Evolutionary conservation across 2,329 filamentous ascomycete genomes (phyloP), one percentile per base, ranked within the genome.

Genomic region (Canariomyces notabilis): DNA sequence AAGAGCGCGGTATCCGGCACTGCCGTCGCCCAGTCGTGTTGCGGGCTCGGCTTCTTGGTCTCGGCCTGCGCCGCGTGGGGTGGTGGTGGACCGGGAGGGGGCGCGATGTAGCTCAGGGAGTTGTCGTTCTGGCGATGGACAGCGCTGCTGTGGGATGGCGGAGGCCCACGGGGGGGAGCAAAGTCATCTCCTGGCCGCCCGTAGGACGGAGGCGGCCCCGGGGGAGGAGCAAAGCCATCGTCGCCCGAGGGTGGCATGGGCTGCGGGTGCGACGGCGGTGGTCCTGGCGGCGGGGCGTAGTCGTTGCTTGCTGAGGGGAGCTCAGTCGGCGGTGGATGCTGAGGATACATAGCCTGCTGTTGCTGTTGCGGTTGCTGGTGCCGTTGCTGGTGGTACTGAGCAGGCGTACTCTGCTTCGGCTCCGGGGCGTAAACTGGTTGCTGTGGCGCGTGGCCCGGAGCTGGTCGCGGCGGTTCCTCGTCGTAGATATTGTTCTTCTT

Each of bases 1-100:
- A 89, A 78, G 8, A 86, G 73, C 1, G 83, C 73, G 1, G 80
- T 88, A 62, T 89, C 85, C 0, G 85, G 84, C 1, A 89, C 83
- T 3, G 82, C 77, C 6, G 75, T 60, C 54, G 82, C 73, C 86
- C 86, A 89, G 65, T 86, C 80, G 61, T 89, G 84, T 55, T 80
- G 62, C 4, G 54, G 50, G 37, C 59, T 56, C 29, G 42, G 23
- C 26, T 35, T n/a, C n/a, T n/a, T 44, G 37, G 22, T 53, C 12
- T 59, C 49, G 2, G 65, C 59, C 3, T 69, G 65, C 0, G 63
- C 69, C 9, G 62, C 67, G 14, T 50, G 44, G 15, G 35, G 45
- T 4, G 43, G 48, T 21, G 39, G 52, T 6, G 55, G 51, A 19
- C 48, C 53, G 19, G 51, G 51, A 50, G 46, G 55, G 11, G 52